phyloP scores from a whole-genome alignment of 495 filamentous ascomycete species.

The Margaritispora aquatica region DNA sequence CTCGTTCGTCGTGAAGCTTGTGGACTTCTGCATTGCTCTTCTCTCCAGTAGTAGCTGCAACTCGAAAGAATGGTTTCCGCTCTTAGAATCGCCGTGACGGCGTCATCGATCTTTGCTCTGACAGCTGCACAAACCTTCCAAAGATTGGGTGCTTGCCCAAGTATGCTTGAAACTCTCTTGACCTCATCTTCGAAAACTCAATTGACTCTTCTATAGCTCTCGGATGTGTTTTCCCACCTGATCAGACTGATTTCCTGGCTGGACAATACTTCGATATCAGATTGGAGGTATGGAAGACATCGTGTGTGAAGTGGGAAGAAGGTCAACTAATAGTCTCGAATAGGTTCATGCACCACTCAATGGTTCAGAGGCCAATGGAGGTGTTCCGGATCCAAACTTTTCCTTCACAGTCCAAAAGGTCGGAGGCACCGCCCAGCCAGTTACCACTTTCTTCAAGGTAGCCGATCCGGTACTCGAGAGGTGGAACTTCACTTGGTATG shows the following conservation, averaged over 20 bases:
- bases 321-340: background rate
- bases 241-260: slow-evolving; percentile 66
- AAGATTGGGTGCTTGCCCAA: slow-evolving; percentile 62
- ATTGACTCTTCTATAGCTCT: slow-evolving; percentile 29
- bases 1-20: background rate
- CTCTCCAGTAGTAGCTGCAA: background rate
- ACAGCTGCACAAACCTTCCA: slow-evolving; percentile 58
- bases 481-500: slow-evolving; percentile 68
- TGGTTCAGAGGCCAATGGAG: slow-evolving; percentile 59
- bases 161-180: slow-evolving; percentile 2
- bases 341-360: slow-evolving; percentile 66
- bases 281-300: slow-evolving; percentile 39
- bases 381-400: slow-evolving; percentile 58
- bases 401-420: slow-evolving; percentile 61
- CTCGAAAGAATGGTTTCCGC: slow-evolving; percentile 7
- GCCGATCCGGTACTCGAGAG: slow-evolving; percentile 51
- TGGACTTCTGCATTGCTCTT: background rate
- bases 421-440: slow-evolving; percentile 37
- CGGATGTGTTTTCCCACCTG: slow-evolving; percentile 70
- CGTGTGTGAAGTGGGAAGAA: background rate
- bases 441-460: slow-evolving; percentile 53
- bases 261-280: slow-evolving; percentile 73
- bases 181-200: background rate
- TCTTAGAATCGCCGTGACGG: background rate
- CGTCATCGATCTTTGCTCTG: slow-evolving; percentile 7